A percentile compares a stretch with the other conserved stretches of the same genome.
Conservation (phyloP, 2,329 filamentous ascomycete species). For the Paraphoma chrysanthemicola region DNA sequence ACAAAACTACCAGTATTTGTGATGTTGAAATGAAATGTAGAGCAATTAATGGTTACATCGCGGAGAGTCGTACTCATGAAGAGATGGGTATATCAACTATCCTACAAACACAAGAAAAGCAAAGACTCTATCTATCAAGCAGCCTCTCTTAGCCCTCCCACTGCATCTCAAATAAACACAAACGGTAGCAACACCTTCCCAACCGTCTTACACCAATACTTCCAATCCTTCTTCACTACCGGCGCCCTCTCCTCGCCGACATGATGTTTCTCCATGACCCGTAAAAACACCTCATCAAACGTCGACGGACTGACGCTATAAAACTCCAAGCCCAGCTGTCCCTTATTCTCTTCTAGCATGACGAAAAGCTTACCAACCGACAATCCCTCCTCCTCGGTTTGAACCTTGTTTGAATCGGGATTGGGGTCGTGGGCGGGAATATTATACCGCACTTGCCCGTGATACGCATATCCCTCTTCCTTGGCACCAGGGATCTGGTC, state of each 20-base stretch:
- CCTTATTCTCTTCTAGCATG: slow-evolving; percentile 73
- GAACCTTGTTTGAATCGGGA: slow-evolving; percentile 12
- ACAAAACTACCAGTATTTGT: too few relatives aligned
- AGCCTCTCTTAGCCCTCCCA: too few relatives aligned
- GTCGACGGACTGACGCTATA: slow-evolving; percentile 85
- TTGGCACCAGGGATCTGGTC: slow-evolving; percentile 66
- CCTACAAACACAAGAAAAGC: too few relatives aligned
- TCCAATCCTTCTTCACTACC: slow-evolving; percentile 18
- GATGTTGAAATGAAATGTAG: too few relatives aligned
- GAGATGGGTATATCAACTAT: too few relatives aligned
- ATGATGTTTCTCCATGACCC: slow-evolving; percentile 68
- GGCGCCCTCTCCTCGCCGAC: slow-evolving; percentile 24
- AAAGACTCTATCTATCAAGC: too few relatives aligned
- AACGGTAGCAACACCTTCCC: neutral
- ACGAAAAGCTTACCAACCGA: slow-evolving; percentile 65
- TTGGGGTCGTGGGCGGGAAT: slow-evolving; percentile 6
- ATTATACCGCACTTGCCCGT: slow-evolving; percentile 27
- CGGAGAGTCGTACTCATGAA: too few relatives aligned
- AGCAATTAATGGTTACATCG: too few relatives aligned
- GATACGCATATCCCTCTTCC: slow-evolving; percentile 48
- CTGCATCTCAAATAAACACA: neutral
- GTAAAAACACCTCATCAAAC: slow-evolving; percentile 86
- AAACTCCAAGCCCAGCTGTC: slow-evolving; percentile 74
- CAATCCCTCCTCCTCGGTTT: slow-evolving; percentile 11
- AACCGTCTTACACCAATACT: slow-evolving; percentile 13